Evolutionary conservation across 306 rosid species (phyloP).

Genomic region (Sophora flavescens): DNA sequence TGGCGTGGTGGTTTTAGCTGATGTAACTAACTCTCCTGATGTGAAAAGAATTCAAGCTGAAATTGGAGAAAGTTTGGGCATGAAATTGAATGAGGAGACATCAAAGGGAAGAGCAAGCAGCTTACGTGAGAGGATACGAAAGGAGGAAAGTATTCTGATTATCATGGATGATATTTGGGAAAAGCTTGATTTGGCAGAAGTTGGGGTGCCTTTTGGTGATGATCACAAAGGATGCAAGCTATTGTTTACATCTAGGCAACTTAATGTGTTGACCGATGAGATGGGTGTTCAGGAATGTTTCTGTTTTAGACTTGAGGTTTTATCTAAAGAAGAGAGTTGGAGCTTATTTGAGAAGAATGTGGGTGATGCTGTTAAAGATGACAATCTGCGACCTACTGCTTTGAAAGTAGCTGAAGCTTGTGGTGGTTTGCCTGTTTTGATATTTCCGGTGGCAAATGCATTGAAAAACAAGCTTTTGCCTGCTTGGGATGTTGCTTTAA

Average conservation of each 20-base stretch:
- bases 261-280: not conserved
- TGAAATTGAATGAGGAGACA: not conserved
- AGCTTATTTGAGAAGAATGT: not conserved
- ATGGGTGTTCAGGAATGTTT: not conserved
- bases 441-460: not conserved
- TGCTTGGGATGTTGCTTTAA: conserved; percentile 23
- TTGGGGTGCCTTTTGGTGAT: not conserved
- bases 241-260: not conserved
- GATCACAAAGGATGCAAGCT: not conserved
- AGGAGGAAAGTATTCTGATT: not conserved
- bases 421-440: not conserved
- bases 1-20: not conserved
- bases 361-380: not conserved
- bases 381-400: not conserved
- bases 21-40: not conserved
- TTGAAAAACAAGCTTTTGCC: not conserved
- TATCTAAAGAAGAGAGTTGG: not conserved
- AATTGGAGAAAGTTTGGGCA: not conserved
- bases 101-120: not conserved
- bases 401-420: not conserved
- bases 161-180: not conserved
- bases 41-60: not conserved
- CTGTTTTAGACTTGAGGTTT: not conserved
- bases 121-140: not conserved
- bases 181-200: not conserved